Conservation (phyloP, 2,329 filamentous ascomycete species). For the Apiospora rasikravindrae region DNA sequence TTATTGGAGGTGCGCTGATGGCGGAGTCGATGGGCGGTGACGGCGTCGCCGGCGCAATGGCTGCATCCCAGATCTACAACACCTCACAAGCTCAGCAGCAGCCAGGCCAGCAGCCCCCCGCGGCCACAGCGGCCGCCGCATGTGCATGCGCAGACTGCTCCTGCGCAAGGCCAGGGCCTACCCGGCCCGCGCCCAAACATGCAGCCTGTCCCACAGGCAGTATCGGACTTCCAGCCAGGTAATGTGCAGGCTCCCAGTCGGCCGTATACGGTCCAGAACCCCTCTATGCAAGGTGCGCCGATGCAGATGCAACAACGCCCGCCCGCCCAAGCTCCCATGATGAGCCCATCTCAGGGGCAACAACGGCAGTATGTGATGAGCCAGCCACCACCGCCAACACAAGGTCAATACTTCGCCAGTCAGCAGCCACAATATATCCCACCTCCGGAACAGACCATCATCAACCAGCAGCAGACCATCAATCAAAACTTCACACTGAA, state of each 20-base stretch:
- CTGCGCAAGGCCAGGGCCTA: constrained; percentile 25
- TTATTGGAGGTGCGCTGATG: constrained; percentile 31
- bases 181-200: constrained; percentile 17
- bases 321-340: constrained; percentile 23
- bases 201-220: constrained; percentile 24
- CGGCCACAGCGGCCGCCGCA: constrained; percentile 18
- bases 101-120: constrained; percentile 1
- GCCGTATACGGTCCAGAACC: constrained; percentile 33
- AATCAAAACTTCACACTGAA: constrained; percentile 1
- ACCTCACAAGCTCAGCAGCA: constrained; percentile 25
- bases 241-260: constrained; percentile 31
- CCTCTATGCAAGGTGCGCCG: constrained; percentile 25
- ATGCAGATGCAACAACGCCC: constrained; percentile 26
- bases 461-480: constrained; percentile 9
- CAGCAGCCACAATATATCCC: constrained; percentile 17
- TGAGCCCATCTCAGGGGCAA: constrained; percentile 1
- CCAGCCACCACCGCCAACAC: neutral
- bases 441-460: neutral
- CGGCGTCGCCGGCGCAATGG: constrained; percentile 26
- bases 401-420: neutral
- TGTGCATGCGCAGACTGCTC: constrained; percentile 26
- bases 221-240: constrained; percentile 27
- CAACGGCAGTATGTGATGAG: neutral
- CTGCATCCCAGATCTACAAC: constrained; percentile 27
- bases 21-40: constrained; percentile 29